Conservation (phyloP, 2,329 filamentous ascomycete genomes). For the Claviceps capensis region DNA sequence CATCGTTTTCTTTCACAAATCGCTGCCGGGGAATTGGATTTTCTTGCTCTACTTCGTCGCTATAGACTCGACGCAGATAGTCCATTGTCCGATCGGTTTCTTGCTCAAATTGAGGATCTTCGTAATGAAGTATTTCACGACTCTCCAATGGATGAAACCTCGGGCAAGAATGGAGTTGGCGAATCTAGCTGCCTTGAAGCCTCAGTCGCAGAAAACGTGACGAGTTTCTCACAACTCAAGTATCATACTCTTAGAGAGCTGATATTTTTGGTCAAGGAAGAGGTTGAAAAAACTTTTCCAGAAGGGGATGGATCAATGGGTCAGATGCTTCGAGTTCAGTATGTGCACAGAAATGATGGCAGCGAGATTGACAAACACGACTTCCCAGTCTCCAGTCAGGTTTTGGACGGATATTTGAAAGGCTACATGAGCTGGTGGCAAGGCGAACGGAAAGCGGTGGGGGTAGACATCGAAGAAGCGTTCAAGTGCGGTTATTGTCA, state of each 20-base stretch:
- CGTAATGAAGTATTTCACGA: conserved; percentile 53
- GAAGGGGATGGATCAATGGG: conserved; percentile 33
- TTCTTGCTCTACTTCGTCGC: conserved; percentile 52
- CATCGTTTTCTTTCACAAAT: conserved; percentile 71
- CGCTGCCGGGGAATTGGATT: conserved; percentile 56
- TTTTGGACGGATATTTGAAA: conserved; percentile 51
- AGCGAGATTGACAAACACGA: conserved; percentile 40
- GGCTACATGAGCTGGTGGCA: conserved; percentile 79
- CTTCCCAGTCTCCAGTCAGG: conserved; percentile 51
- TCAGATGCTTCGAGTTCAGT: conserved; percentile 38
- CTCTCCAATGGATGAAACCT: conserved; percentile 20
- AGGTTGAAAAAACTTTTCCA: conserved; percentile 40
- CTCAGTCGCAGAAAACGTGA: neutral
- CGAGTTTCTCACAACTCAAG: conserved; percentile 21
- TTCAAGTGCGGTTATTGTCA: conserved; percentile 82
- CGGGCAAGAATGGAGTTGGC: neutral
- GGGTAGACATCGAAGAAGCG: conserved; percentile 71
- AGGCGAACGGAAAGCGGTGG: conserved; percentile 55
- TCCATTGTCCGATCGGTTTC: conserved; percentile 65
- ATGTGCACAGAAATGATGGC: conserved; percentile 38
- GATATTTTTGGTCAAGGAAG: conserved; percentile 28
- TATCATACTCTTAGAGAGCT: conserved; percentile 37
- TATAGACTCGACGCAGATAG: conserved; percentile 54
- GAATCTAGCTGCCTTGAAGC: neutral
- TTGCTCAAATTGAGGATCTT: conserved; percentile 57